Evolutionary conservation across 371 early-diverging fungal species (phyloP).

Genomic region (Rhizomucor pusillus): DNA sequence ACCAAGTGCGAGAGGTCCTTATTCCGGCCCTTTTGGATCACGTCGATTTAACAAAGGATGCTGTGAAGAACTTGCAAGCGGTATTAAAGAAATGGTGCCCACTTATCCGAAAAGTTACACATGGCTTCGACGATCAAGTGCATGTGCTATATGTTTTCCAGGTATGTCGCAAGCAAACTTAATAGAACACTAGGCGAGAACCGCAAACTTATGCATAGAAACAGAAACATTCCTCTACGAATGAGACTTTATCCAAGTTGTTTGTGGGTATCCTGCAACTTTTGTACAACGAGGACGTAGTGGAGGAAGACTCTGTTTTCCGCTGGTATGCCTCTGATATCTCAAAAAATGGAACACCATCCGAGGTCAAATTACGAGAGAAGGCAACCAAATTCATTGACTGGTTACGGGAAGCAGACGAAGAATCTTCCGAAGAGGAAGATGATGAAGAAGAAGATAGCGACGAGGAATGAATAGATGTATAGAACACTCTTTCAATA

Average conservation of each 20-base stretch:
- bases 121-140: slow-evolving; percentile 73
- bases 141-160: slow-evolving; percentile 68
- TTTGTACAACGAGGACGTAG: slow-evolving; percentile 80
- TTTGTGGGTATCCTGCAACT: slow-evolving; percentile 63
- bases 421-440: slow-evolving; percentile 40
- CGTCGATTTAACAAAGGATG: slow-evolving; percentile 44
- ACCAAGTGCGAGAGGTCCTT: slow-evolving; percentile 73
- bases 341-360: slow-evolving; percentile 22
- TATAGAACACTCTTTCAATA: not conserved
- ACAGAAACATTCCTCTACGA: slow-evolving; percentile 46
- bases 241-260: slow-evolving; percentile 46
- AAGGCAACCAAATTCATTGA: slow-evolving; percentile 59
- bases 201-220: not conserved
- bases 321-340: slow-evolving; percentile 65
- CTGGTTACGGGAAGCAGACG: slow-evolving; percentile 69
- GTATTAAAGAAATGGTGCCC: slow-evolving; percentile 69
- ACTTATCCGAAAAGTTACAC: slow-evolving; percentile 70
- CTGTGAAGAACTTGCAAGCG: slow-evolving; percentile 32
- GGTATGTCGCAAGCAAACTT: slow-evolving; percentile 17
- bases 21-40: slow-evolving; percentile 64
- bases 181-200: not conserved
- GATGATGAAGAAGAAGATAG: slow-evolving; percentile 22
- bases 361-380: slow-evolving; percentile 40
- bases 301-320: slow-evolving; percentile 83
- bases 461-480: slow-evolving; percentile 6